These are phyloP conservation scores for Entomortierella parvispora DNA, from an alignment of 192 early-diverging fungal genomes.

Conservation along the genomic window DNA sequence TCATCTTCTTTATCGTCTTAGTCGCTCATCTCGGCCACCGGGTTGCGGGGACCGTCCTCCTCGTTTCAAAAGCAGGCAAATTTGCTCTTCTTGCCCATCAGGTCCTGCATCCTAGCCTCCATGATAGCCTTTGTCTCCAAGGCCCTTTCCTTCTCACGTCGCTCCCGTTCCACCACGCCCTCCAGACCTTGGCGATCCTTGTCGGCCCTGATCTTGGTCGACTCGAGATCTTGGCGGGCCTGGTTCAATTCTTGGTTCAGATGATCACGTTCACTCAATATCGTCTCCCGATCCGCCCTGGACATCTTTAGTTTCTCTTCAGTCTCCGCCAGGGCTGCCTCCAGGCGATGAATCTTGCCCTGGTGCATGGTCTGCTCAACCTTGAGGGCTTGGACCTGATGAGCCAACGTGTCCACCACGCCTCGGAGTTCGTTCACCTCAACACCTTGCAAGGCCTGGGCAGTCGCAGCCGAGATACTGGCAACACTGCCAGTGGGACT, in stretches of 20 bases:
- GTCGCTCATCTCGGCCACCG: no score
- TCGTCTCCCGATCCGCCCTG: slow-evolving; percentile 45
- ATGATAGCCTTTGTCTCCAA: slow-evolving; percentile 57
- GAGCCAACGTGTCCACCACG: slow-evolving; percentile 40
- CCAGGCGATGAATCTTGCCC: slow-evolving; percentile 50
- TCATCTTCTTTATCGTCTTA: no score
- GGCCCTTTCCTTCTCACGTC: slow-evolving; percentile 60
- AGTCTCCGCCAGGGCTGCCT: slow-evolving; percentile 55
- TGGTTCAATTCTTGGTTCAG: slow-evolving; percentile 49
- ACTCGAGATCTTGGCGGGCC: slow-evolving; percentile 48
- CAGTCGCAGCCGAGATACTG: slow-evolving; percentile 38
- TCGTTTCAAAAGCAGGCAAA: slow-evolving; percentile 66
- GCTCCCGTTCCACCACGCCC: slow-evolving; percentile 51
- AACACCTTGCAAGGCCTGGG: slow-evolving; percentile 44
- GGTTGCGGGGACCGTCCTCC: no score
- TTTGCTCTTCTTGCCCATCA: slow-evolving; percentile 64
- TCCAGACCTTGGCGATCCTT: slow-evolving; percentile 54
- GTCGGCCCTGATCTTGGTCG: slow-evolving; percentile 47
- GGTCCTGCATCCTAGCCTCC: slow-evolving; percentile 64
- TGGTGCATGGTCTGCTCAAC: slow-evolving; percentile 49
- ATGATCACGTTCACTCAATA: slow-evolving; percentile 50
- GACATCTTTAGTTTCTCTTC: slow-evolving; percentile 53
- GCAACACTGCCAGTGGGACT: slow-evolving; percentile 4
- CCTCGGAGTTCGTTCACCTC: slow-evolving; percentile 42
- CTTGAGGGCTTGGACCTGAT: slow-evolving; percentile 49